Evolutionary conservation across 345 rosid genomes (phyloP), one percentile per base, ranked within the genome.

Genomic region (Crucihimalaya himalaica): DNA sequence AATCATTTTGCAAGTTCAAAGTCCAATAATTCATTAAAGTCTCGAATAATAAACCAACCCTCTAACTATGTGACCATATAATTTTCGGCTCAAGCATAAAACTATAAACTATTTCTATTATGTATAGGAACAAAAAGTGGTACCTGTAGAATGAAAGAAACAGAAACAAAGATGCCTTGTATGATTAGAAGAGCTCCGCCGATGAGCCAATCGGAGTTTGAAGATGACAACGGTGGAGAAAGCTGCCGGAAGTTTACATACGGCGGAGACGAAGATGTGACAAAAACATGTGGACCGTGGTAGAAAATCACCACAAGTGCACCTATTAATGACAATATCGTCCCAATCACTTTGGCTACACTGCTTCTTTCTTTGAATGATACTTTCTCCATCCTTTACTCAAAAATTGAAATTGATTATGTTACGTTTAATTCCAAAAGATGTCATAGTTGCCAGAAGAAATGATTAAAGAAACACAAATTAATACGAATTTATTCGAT

Each of bases 81-180:
- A n/a, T n/a, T n/a, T n/a, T n/a, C n/a, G n/a, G n/a, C n/a, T n/a
- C n/a, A n/a, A n/a, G n/a, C n/a, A n/a, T n/a, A n/a, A n/a, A n/a
- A n/a, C n/a, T n/a, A n/a, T n/a, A n/a, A n/a, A n/a, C n/a, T n/a
- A n/a, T n/a, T n/a, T n/a, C n/a, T n/a, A n/a, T n/a, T n/a, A n/a
- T n/a, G n/a, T n/a, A n/a, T 29, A 32, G 5, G 34, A n/a, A 35
- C 11, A 4, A 11, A 40, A 52, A 19, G 5, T 52, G 18, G 5
- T 81, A 92, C 98, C 97, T 86, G 89, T 51, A 93, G 85, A 63
- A 93, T 81, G 82, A 85, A 87, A 88, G 96, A 85, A 1, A 93
- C 54, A 11, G 97, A 87, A 32, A 85, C 62, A 0, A 90, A 74
- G 5, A 84, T 75, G 48, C 87, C 84, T 74, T 83, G 86, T 6